Conservation (phyloP, 495 filamentous ascomycete species). For the Penicillium pancosmium region DNA sequence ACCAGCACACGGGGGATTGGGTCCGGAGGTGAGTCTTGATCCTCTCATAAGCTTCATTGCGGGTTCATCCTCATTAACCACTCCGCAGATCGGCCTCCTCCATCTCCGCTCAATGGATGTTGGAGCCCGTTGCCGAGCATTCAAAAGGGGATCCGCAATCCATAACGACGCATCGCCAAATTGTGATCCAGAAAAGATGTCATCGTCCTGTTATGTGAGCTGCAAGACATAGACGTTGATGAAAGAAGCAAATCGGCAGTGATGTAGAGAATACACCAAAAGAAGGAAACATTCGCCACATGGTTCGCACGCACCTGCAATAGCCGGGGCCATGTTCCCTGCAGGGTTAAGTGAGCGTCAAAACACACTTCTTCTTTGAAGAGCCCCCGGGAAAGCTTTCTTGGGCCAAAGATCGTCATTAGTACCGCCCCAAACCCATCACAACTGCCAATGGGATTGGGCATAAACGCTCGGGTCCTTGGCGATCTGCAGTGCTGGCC, state of each 20-base stretch:
- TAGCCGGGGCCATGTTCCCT: slow-evolving; percentile 6
- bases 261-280: not conserved
- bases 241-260: not conserved
- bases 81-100: slow-evolving; percentile 21
- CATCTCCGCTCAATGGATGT: not conserved
- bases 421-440: slow-evolving; percentile 4
- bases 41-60: slow-evolving; percentile 24
- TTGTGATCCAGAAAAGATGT: not conserved
- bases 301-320: slow-evolving; percentile 12
- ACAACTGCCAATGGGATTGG: slow-evolving; percentile 14
- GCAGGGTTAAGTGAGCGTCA: slow-evolving; percentile 4
- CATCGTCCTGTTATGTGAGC: not conserved
- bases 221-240: not conserved
- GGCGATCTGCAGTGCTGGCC: slow-evolving; percentile 20
- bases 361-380: slow-evolving; percentile 12
- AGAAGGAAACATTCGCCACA: slow-evolving; percentile 9
- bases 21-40: slow-evolving; percentile 6
- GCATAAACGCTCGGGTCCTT: slow-evolving; percentile 5
- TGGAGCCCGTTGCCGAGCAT: not conserved
- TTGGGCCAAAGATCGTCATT: slow-evolving; percentile 18
- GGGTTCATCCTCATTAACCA: slow-evolving; percentile 29
- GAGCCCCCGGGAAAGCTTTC: slow-evolving; percentile 2
- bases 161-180: not conserved
- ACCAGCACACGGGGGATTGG: slow-evolving; percentile 11
- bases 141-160: not conserved